A percentile compares a stretch with the other conserved stretches of the same genome.
phyloP scores from a whole-genome alignment of 2,329 filamentous ascomycete species.

The Pseudophaeomoniella oleicola region DNA sequence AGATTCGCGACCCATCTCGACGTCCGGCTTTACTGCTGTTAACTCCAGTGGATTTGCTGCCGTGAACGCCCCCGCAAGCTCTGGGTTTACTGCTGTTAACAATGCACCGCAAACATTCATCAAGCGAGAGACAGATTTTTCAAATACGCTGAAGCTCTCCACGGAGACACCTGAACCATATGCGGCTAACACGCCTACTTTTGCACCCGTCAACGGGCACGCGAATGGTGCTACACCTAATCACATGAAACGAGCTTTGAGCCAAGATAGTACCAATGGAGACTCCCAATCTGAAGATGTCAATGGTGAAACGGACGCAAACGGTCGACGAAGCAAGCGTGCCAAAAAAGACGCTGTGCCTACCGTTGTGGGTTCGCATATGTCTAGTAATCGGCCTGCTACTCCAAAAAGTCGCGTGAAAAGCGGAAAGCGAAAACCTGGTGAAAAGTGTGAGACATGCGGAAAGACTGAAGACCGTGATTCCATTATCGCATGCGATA shows the following conservation, averaged over 20 bases:
- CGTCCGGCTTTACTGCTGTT: conserved; percentile 55
- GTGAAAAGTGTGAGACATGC: conserved; percentile 72
- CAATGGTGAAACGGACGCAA: conserved; percentile 42
- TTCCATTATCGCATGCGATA: conserved; percentile 69
- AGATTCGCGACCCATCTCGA: conserved; percentile 21
- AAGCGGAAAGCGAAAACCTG: conserved; percentile 40
- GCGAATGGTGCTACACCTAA: conserved; percentile 39
- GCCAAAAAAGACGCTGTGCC: conserved; percentile 65
- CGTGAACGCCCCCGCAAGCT: conserved; percentile 37
- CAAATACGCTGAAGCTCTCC: neutral
- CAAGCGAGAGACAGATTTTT: conserved; percentile 35
- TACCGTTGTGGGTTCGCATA: conserved; percentile 89
- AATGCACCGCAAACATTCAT: conserved; percentile 18
- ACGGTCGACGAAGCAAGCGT: conserved; percentile 75
- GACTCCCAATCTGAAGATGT: conserved; percentile 23
- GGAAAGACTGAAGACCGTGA: conserved; percentile 60
- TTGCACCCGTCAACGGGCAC: conserved; percentile 43
- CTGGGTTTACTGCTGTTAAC: conserved; percentile 28
- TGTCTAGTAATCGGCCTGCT: conserved; percentile 81
- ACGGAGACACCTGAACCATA: conserved; percentile 13
- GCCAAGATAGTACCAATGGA: conserved; percentile 34
- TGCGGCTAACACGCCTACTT: conserved; percentile 45
- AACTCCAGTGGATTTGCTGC: conserved; percentile 50
- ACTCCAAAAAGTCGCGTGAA: conserved; percentile 44
- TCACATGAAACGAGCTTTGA: conserved; percentile 64